Percentiles rank a stretch among this genome's conserved stretches.
These are phyloP conservation scores for Solanum chaucha DNA, from an alignment of 257 asterid genomes.

Conservation along the genomic window DNA sequence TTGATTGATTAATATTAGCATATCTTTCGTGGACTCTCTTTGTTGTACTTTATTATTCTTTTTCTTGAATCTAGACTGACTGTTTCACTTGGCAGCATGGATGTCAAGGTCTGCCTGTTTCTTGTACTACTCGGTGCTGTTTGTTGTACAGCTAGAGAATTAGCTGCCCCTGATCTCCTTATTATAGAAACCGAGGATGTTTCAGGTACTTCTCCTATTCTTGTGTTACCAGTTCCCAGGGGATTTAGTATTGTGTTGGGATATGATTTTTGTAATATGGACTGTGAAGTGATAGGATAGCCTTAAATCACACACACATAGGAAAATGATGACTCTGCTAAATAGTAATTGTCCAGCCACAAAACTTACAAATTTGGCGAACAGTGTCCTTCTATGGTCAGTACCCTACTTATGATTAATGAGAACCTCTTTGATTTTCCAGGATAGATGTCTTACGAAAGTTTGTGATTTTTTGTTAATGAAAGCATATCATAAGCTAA, in stretches of 20 bases:
- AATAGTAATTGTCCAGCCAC: background rate
- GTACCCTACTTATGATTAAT: background rate
- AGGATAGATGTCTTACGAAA: background rate
- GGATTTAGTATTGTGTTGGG: background rate
- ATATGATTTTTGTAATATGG: background rate
- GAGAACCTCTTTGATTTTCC: background rate
- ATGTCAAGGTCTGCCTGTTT: slow-evolving; percentile 36
- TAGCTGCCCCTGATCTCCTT: slow-evolving; percentile 20
- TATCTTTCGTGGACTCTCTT: background rate
- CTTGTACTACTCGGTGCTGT: slow-evolving; percentile 35
- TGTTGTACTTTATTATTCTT: background rate
- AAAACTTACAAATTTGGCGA: background rate
- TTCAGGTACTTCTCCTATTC: slow-evolving; percentile 25
- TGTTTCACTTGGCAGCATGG: slow-evolving; percentile 53
- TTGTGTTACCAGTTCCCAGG: background rate
- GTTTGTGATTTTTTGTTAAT: background rate
- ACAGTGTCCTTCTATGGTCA: background rate
- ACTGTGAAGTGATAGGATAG: background rate
- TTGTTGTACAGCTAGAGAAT: slow-evolving; percentile 55
- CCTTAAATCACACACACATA: background rate
- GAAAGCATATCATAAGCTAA: background rate
- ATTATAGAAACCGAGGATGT: slow-evolving; percentile 3
- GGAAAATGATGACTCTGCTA: background rate
- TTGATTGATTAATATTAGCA: background rate
- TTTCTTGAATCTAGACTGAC: background rate